A percentile compares a stretch with the other conserved stretches of the same genome.
Conservation (phyloP, 768 basidiomycete species). For the Tricholomella constricta region DNA sequence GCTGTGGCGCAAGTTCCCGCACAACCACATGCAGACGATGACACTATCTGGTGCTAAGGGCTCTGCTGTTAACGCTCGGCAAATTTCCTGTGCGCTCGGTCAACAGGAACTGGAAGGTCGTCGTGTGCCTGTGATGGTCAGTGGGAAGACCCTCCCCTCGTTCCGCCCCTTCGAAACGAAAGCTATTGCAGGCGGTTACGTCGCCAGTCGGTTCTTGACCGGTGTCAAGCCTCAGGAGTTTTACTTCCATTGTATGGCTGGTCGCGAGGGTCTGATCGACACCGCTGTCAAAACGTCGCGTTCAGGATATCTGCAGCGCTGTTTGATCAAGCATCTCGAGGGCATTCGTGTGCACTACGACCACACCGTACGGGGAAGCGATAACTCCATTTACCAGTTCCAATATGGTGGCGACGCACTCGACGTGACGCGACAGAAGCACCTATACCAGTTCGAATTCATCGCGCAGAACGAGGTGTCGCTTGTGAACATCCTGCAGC, state of each 20-base stretch:
- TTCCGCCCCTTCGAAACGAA: conserved; percentile 98
- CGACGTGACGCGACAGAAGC: conserved; percentile 97
- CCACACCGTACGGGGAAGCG: conserved; percentile 95
- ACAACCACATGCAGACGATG: conserved; percentile 99
- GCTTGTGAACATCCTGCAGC: conserved; percentile 71
- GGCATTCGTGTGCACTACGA: conserved; percentile 97
- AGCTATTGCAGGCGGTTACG: conserved; percentile 96
- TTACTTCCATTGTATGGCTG: conserved; percentile 99
- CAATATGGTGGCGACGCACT: conserved; percentile 95
- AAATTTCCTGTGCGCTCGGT: conserved; percentile 97
- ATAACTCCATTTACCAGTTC: conserved; percentile 93
- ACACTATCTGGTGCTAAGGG: conserved; percentile 98
- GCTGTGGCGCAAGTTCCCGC: conserved; percentile 90
- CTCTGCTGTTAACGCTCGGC: conserved; percentile 93
- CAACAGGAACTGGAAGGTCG: conserved; percentile 99
- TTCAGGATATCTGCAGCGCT: conserved; percentile 96
- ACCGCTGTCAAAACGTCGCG: conserved; percentile 99
- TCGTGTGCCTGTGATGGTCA: conserved; percentile 98
- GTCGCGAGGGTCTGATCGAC: conserved; percentile 97
- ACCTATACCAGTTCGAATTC: conserved; percentile 92
- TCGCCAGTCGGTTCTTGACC: conserved; percentile 97
- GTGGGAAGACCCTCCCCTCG: conserved; percentile 96
- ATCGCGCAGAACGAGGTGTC: conserved; percentile 84
- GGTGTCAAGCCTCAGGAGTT: conserved; percentile 98
- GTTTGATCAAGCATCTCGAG: conserved; percentile 97